Base-by-base conservation (phyloP, 176 grass and related monocot species). In the Alopecurus myosuroides region DNA sequence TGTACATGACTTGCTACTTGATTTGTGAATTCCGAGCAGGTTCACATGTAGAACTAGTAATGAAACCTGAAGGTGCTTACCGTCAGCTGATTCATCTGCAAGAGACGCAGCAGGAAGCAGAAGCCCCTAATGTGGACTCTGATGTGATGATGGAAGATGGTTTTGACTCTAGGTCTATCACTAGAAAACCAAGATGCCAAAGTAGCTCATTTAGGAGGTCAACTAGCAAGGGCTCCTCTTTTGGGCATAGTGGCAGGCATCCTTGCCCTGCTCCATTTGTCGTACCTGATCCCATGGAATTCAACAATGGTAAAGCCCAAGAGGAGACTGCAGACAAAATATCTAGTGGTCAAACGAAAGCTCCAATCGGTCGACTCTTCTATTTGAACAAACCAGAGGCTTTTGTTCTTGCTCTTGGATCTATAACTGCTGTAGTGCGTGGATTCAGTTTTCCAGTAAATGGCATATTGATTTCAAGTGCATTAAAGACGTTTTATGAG, bases 1-100 rank as follows among this genome's bases (percentile, higher is more conserved):
- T 61, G 57, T 61, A 61, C 25, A 61, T 61, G 1, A 61, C 57
- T 4, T 29, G 57, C 57, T 61, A 61, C 57, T 61, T 61, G 56
- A 60, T 60, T 25, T 61, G 25, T 29, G 26, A 61, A 29, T 61
- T 61, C 29, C 12, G 44, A 76, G 45, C 84, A 98, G 95, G 95
- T 85, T 87, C 92, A 68, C 95, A 98, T 81, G 60, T 56, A 8
- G 72, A 92, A 71, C 30, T 98, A 55, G 78, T 89, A 78, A 89
- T 72, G 77, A 84, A 91, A 63, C 78, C 75, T 74, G 85, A 90
- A 15, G 90, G 95, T 40, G 84, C 90, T 39, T 97, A 97, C 64
- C 91, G 90, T 82, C 92, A 97, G 69, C 82, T 97, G n/a, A 90
- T 94, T 69, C 90, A 71, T 63, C 82, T 98, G 61, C 95, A 98